A percentile compares a stretch with the other conserved stretches of the same genome.
phyloP scores from a whole-genome alignment of 495 filamentous ascomycete species.

The Talaromyces trachyspermus region DNA sequence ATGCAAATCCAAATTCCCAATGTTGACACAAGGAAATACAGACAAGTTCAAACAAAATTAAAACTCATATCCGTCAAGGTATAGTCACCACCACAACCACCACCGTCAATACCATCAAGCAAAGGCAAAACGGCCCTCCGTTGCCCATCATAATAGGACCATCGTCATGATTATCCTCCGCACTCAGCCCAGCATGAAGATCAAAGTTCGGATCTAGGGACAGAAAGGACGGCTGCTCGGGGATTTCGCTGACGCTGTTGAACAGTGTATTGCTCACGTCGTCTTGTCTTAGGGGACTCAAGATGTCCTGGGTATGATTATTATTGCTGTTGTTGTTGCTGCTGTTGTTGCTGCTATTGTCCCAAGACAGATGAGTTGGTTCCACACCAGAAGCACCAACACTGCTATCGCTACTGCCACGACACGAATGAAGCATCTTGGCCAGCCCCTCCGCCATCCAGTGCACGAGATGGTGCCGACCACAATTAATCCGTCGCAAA shows the following conservation, averaged over 20 bases:
- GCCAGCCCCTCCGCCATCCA: conserved; percentile 18
- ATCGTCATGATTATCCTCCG: neutral
- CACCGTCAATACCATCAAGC: neutral
- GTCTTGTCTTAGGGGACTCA: neutral
- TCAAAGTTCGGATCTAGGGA: conserved; percentile 6
- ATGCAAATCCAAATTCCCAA: too few relatives aligned
- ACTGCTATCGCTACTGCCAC: neutral
- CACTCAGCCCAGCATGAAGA: neutral
- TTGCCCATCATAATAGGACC: neutral
- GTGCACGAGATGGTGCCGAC: conserved; percentile 19
- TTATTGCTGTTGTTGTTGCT: neutral
- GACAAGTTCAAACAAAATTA: neutral
- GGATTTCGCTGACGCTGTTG: conserved; percentile 6
- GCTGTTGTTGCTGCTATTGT: neutral
- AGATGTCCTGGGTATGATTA: neutral
- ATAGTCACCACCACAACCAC: neutral
- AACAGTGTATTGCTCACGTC: neutral
- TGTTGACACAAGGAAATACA: neutral
- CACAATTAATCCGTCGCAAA: conserved; percentile 15
- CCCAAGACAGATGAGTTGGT: neutral
- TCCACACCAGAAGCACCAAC: too few relatives aligned
- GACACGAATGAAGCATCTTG: conserved; percentile 11
- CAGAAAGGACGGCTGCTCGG: conserved; percentile 7
- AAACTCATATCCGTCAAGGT: neutral
- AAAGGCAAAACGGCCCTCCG: neutral